Evolutionary conservation across 2,329 filamentous ascomycete genomes (phyloP), one percentile per base, ranked within the genome.

Genomic region (Tolypocladium album): DNA sequence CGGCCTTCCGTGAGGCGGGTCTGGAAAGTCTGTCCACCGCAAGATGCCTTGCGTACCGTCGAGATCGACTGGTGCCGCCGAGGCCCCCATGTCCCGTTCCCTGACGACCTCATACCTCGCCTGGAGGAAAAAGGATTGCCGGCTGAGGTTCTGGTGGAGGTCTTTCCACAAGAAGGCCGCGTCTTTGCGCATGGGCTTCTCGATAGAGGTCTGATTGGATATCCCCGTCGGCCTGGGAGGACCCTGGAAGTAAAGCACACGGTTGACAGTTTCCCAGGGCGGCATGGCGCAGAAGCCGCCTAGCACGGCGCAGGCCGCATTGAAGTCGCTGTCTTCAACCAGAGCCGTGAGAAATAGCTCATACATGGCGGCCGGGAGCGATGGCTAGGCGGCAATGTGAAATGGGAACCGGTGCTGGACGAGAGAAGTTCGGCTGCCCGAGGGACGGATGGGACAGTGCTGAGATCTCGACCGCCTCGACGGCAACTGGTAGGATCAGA

Each of bases 11-110:
- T 75, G 75, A 1, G 78, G 73, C 20, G 83, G 83, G 62, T 87
- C 84, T 1, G 85, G 84, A 53, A 86, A 76, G 64, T 87, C 84
- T 7, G 75, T 79, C 82, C 83, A 88, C 53, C 79, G 74, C 60
- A 87, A 68, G 4, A 79, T 77, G 22, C 81, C 82, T 0, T 73
- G 72, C 0, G 71, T 68, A 7, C 71, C 65, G 61, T 82, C 77
- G 47, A 80, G 74, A 45, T 79, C 74, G 60, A 68, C 65, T 2
- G 69, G 61, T 0, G 69, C 62, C 1, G 68, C 67, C 13, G 65
- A 62, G 3, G 69, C 69, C 24, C 77, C 77, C 65, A 84, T 78
- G 61, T 82, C 77, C 4, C 70, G 69, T 38, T 82, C 75, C 56
- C 74, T 75, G 24, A 75, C 68, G 2, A 86, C 71, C 58, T 85